These are phyloP conservation scores for Tricholoma sp. DNA, from an alignment of 768 basidiomycete genomes.

Conservation along the genomic window DNA sequence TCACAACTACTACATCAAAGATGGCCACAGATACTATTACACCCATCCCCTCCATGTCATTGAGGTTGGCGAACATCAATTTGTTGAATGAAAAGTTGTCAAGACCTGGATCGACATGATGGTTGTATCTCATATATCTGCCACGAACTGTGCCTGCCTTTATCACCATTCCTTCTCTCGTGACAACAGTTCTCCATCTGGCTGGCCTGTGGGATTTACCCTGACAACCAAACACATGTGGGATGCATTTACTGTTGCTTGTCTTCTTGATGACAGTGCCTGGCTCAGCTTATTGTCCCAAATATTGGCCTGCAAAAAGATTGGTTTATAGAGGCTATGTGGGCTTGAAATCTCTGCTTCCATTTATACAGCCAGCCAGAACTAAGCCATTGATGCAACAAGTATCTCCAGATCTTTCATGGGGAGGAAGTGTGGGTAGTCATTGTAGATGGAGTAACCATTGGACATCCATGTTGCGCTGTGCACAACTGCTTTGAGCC, in stretches of 20 bases:
- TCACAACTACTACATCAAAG: not conserved
- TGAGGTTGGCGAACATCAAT: not conserved
- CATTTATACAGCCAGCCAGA: not conserved
- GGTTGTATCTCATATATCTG: not conserved
- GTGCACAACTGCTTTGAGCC: conserved; percentile 5
- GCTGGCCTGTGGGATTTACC: not conserved
- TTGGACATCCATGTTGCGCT: too few species aligned
- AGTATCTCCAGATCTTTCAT: not conserved
- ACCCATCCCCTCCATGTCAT: not conserved
- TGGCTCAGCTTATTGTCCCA: not conserved
- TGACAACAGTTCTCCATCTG: not conserved
- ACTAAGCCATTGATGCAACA: not conserved
- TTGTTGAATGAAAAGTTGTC: not conserved
- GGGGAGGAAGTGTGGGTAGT: too few species aligned
- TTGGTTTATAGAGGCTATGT: not conserved
- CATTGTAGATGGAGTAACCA: too few species aligned
- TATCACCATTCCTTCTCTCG: not conserved
- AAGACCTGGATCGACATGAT: too few species aligned
- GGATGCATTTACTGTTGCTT: not conserved
- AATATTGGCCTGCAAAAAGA: not conserved
- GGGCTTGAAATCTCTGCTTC: not conserved
- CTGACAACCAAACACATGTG: not conserved
- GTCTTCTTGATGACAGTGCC: not conserved
- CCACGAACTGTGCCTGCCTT: not conserved
- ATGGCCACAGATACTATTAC: not conserved